Percentiles rank a stretch among this genome's conserved stretches.
phyloP scores from a whole-genome alignment of 345 rosid species.

The Camelina sativa region DNA sequence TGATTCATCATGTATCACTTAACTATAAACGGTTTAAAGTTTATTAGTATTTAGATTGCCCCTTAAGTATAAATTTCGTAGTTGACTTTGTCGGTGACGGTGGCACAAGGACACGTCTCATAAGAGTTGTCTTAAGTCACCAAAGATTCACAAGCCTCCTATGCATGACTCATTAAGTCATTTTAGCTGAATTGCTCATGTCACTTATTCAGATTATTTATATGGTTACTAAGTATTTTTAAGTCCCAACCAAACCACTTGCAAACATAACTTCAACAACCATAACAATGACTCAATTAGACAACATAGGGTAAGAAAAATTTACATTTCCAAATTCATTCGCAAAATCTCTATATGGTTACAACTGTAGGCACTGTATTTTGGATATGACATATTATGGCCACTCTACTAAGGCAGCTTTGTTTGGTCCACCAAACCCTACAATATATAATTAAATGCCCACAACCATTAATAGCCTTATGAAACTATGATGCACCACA shows the following conservation, averaged over 20 bases:
- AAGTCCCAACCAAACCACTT: not conserved
- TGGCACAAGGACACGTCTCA: constrained; percentile 19
- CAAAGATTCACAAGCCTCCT: constrained; percentile 34
- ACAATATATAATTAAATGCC: not conserved
- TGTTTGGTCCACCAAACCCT: constrained; percentile 37
- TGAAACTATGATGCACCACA: constrained; percentile 36
- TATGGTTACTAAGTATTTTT: too few species aligned
- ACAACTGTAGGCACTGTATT: not conserved
- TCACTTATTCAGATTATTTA: not conserved
- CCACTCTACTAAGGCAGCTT: constrained; percentile 27
- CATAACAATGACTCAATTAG: not conserved
- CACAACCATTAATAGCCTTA: constrained; percentile 34
- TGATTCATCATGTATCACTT: not conserved
- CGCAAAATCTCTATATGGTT: not conserved
- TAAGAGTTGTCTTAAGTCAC: constrained; percentile 13
- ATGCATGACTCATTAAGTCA: constrained; percentile 14
- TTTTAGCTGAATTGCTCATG: constrained; percentile 7
- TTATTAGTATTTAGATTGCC: not conserved
- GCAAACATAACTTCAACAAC: not conserved
- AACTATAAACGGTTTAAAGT: not conserved
- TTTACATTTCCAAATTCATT: not conserved
- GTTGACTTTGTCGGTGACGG: constrained; percentile 34
- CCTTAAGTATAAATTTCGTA: not conserved
- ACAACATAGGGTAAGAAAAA: not conserved
- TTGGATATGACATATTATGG: constrained; percentile 22